Evolutionary conservation across 148 eudicot genomes (phyloP), one percentile per base, ranked within the genome.

Genomic region (Vaccinium myrtillus): DNA sequence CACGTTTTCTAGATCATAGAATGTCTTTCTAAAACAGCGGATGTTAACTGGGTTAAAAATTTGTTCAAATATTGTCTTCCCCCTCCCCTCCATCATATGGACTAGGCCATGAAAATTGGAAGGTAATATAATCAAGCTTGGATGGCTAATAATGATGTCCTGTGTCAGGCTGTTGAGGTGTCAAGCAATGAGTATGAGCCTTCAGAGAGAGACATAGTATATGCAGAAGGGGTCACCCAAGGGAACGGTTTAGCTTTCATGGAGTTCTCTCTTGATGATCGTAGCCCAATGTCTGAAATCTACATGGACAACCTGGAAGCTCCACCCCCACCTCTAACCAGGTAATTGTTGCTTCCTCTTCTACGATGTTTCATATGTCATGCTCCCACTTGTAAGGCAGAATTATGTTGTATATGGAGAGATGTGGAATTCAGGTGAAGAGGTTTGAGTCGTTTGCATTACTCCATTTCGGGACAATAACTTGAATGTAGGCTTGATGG

Each of bases 111-210:
- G 25, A 1, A 81, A 39, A 71, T 80, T 80, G 27, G 25, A 71
- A 36, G 71, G n/a, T 46, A 14, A 71, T 43, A 71, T 54, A 14
- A 48, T 55, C 46, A 23, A 21, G 5, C 27, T 18, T 56, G 49
- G 43, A 80, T 56, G 67, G 32, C 77, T 74, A 75, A 23, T 88
- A 70, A 79, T 61, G 51, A 54, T 83, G 55, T 69, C 50, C 43
- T 53, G 51, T 85, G 77, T 83, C 83, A 97, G 99, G 99, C 98
- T 78, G 99, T 94, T 84, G 98, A 97, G 91, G 93, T 97, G 77
- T 97, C 99, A 43, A 95, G 98, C 89, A 95, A 94, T 74, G 99
- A 97, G 83, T 97, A 97, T 61, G 99, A 97, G 87, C 99, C 99
- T 56, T 90, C 96, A 73, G 99, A 97, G 83, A 87, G 91, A 83